These are phyloP conservation scores for Lizanozyma gosingica DNA, from an alignment of 1,139 yeast genomes.

Conservation along the genomic window DNA sequence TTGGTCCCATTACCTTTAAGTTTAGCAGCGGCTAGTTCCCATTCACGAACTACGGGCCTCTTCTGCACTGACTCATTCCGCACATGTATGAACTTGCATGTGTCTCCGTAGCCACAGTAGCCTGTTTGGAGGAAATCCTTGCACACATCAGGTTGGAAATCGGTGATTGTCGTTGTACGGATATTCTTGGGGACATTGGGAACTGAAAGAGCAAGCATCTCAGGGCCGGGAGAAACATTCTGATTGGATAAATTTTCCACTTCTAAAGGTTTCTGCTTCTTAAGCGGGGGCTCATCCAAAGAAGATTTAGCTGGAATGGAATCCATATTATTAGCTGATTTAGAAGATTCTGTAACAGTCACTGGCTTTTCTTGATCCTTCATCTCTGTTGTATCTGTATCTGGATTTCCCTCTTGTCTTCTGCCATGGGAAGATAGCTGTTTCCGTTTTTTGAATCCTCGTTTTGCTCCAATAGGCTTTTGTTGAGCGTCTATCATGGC, in stretches of 20 bases:
- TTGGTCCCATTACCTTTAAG: conserved; percentile 1
- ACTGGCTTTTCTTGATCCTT: too few relatives aligned
- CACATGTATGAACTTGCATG: conserved; percentile 91
- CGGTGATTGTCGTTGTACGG: conserved; percentile 67
- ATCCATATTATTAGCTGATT: too few relatives aligned
- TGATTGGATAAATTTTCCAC: neutral
- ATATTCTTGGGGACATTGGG: conserved; percentile 40
- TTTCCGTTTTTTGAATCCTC: neutral
- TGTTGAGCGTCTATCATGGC: too few relatives aligned
- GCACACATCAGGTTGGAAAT: conserved; percentile 91
- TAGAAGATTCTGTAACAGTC: too few relatives aligned
- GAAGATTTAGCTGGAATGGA: too few relatives aligned
- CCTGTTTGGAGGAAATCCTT: conserved; percentile 91
- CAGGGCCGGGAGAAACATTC: neutral
- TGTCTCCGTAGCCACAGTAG: conserved; percentile 94
- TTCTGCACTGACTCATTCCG: conserved; percentile 79
- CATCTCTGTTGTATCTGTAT: too few relatives aligned
- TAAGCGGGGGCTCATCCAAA: too few relatives aligned
- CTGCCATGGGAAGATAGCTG: too few relatives aligned
- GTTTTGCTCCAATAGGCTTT: neutral
- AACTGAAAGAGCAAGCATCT: conserved; percentile 1
- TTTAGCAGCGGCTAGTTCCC: conserved; percentile 40
- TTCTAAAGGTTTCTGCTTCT: neutral
- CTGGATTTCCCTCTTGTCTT: too few relatives aligned
- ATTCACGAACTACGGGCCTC: conserved; percentile 61